Evolutionary conservation across 495 filamentous ascomycete species (phyloP).

Genomic region (Zalerion maritima): DNA sequence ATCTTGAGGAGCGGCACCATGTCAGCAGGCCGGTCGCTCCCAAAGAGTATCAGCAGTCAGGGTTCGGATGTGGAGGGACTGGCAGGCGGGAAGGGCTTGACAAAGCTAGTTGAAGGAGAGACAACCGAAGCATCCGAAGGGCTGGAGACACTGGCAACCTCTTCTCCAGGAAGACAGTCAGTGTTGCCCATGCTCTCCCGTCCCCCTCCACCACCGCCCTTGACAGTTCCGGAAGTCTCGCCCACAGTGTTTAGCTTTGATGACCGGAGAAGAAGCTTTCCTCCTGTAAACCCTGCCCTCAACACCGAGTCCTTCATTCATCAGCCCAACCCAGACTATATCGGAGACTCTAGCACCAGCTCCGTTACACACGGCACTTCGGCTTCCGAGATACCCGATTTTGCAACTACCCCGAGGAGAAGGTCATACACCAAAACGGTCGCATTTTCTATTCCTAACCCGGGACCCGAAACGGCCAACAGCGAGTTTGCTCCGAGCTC

Average conservation of each 20-base stretch:
- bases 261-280: constrained; percentile 21
- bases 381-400: constrained; percentile 7
- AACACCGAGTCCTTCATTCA: constrained; percentile 26
- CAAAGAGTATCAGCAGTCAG: no score
- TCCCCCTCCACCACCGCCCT: constrained; percentile 22
- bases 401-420: constrained; percentile 18
- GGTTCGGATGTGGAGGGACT: no score
- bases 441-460: constrained; percentile 19
- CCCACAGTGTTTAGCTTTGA: constrained; percentile 17
- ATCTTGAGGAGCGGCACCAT: constrained; percentile 9
- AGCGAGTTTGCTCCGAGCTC: constrained; percentile 26
- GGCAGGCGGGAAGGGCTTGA: constrained; percentile 3
- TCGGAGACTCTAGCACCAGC: constrained; percentile 16
- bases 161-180: constrained; percentile 10
- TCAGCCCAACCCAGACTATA: constrained; percentile 25
- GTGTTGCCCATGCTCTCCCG: constrained; percentile 18
- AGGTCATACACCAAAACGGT: constrained; percentile 28
- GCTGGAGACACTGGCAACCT: constrained; percentile 1
- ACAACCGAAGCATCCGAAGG: constrained; percentile 7
- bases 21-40: constrained; percentile 12
- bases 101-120: constrained; percentile 6
- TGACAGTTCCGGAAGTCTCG: constrained; percentile 23
- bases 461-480: constrained; percentile 8
- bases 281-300: constrained; percentile 21
- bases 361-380: constrained; percentile 9